A percentile compares a stretch with the other conserved stretches of the same genome.
phyloP scores from a whole-genome alignment of 83 land plant species.

The Diphasiastrum complanatum region DNA sequence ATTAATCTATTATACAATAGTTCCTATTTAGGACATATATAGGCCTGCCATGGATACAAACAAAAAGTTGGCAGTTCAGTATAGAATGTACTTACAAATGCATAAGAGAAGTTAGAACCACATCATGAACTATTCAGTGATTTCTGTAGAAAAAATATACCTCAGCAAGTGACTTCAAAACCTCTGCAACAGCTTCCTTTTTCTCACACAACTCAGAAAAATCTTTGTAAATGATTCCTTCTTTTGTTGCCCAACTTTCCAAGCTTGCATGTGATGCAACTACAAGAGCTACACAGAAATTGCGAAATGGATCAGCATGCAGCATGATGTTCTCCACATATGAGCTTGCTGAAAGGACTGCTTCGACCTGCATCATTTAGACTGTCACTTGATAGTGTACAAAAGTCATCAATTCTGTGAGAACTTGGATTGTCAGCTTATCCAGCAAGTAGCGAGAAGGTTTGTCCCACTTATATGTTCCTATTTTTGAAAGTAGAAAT shows the following conservation, averaged over 20 bases:
- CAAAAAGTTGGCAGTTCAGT: too few species aligned
- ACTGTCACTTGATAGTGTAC: not conserved
- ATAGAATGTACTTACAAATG: too few species aligned
- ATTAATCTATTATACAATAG: too few species aligned
- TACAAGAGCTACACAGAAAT: conserved; percentile 7
- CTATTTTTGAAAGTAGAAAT: not conserved
- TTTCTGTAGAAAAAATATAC: not conserved
- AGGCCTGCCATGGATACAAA: too few species aligned
- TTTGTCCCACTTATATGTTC: too few species aligned
- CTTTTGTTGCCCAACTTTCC: conserved; percentile 5
- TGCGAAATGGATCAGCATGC: conserved; percentile 11
- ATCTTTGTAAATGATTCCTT: not conserved
- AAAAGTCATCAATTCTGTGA: conserved; percentile 4
- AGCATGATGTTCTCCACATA: conserved; percentile 11
- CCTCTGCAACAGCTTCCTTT: not conserved
- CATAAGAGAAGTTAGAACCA: too few species aligned
- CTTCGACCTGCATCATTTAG: conserved; percentile 10
- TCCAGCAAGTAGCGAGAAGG: too few species aligned
- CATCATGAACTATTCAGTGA: too few species aligned
- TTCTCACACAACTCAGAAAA: conserved; percentile 8
- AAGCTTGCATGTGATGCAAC: conserved; percentile 2
- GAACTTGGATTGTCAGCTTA: not conserved
- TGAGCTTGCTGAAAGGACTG: conserved; percentile 4
- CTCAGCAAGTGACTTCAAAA: conserved; percentile 6
- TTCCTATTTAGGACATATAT: too few species aligned